These are phyloP conservation scores for Podospora didyma DNA, from an alignment of 495 filamentous ascomycete genomes.

Conservation along the genomic window DNA sequence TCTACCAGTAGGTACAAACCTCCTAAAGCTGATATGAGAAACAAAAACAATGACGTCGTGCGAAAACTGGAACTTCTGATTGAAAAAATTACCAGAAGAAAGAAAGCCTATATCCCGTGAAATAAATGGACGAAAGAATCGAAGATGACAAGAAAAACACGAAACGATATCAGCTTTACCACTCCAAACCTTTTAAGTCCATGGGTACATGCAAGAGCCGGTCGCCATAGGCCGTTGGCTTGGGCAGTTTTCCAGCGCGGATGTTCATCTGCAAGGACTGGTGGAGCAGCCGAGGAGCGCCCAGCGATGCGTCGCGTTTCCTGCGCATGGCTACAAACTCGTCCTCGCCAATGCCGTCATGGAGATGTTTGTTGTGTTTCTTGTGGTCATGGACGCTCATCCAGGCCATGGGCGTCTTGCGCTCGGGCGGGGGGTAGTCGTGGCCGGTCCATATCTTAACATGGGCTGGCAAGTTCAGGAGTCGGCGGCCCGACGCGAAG, in stretches of 20 bases:
- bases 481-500: conserved; percentile 40
- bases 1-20: too few species aligned
- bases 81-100: too few species aligned
- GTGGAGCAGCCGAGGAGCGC: conserved; percentile 50
- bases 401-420: conserved; percentile 32
- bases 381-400: conserved; percentile 49
- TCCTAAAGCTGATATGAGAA: too few species aligned
- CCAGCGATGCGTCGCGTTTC: conserved; percentile 44
- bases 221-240: conserved; percentile 26
- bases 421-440: conserved; percentile 40
- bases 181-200: conserved; percentile 31
- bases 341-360: conserved; percentile 33
- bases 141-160: too few species aligned
- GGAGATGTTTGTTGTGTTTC: conserved; percentile 49
- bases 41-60: too few species aligned
- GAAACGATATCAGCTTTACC: too few species aligned
- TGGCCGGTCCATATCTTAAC: conserved; percentile 50
- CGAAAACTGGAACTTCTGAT: too few species aligned
- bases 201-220: conserved; percentile 43
- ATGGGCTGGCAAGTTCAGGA: conserved; percentile 44
- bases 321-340: conserved; percentile 47
- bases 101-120: too few species aligned
- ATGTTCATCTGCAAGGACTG: conserved; percentile 58
- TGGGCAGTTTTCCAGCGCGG: conserved; percentile 47
- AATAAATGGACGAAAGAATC: too few species aligned